Base-by-base conservation (phyloP, 768 basidiomycete species). In the Leccinum sublutescens region DNA sequence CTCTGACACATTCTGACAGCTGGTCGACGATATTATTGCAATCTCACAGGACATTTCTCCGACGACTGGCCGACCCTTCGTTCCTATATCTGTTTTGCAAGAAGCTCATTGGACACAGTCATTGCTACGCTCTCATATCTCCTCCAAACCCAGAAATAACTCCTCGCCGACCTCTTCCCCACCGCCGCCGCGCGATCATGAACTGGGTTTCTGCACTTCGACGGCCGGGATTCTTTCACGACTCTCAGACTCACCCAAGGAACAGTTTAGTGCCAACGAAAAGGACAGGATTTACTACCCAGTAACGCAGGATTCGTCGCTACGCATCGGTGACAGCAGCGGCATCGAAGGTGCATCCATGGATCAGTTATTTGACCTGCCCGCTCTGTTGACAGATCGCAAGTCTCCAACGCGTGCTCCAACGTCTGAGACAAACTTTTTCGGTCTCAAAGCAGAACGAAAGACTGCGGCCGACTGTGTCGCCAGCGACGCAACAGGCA, bases 101-200 rank as follows among this genome's bases (percentile, higher is more conserved):
- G 79, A 84, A 0, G 88, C 93, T 1, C 86, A 88, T 62, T 98
- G 94, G 94, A 78, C 77, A 27, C 86, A 88, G 59, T 86, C 89
- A 2, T 60, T 86, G n/a, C 75, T 93, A 8, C 82, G 84, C 2
- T 81, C 83, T 62, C 80, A 77, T 31, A 82, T 91, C 25, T 85
- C 79, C 1, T 70, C 77, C 21, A 74, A 76, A 6, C 70, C 76
- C 0, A 55, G 36, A 47, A 54, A 50, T 17, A 48, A 61, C 2
- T 56, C 66, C 1, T 72, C 75, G 0, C 74, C 80, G 4, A 60
- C 77, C 0, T 67, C 79, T n/a, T 70, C 73, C 29, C 73, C 76
- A 8, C 70, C 77, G 4, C 73, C 29, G 9, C 29, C 67, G 1
- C 57, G 71, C 66, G 57, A 85, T 47, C 89, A 87, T 65, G 91